Evolutionary conservation across 768 basidiomycete species (phyloP), one percentile per base, ranked within the genome.

Genomic region (Clavulina sp.): DNA sequence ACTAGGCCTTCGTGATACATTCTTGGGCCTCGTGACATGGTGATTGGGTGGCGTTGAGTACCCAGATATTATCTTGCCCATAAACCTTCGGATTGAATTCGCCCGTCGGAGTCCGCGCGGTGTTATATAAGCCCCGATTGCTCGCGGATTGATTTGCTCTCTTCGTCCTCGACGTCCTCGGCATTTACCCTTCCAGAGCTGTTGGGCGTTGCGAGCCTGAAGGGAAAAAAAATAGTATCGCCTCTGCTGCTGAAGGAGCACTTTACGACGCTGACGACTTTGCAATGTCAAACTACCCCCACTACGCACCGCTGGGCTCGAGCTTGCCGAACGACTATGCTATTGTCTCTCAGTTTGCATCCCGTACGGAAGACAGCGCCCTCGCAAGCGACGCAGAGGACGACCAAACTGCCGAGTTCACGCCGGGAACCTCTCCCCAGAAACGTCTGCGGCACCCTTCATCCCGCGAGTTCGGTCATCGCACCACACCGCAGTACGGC

Each of bases 251-350:
- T 38, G 13, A 38, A 21, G 13, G 36, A 21, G 13, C 36, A 13
- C 36, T 13, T 38, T 21, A 21, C 36, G 21, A 21, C 36, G 13
- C 21, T 38, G 13, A 38, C 36, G 13, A 21, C 21, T 38, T 21
- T 38, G 21, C 13, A 13, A 13, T 38, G 21, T 38, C 13, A 13
- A 13, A 13, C 21, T 21, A 13, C 36, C 36, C 36, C 21, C 36
- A 13, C 21, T 38, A 13, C 36, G 21, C 1, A 1, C 13, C 13
- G 36, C 36, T 38, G 43, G 43, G 13, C 48, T 18, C 48, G 13
- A 30, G 26, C 13, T 30, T 49, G 7, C 32, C 48, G 7, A 49
- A 33, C 28, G 48, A 49, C 48, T 49, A 49, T 49, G 48, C 48
- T 6, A 34, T 49, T 33, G 7, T 49, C 18, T 49, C 48, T 29